Evolutionary conservation across 257 asterid genomes (phyloP), one percentile per base, ranked within the genome.

Genomic region (Schizonepeta tenuifolia): DNA sequence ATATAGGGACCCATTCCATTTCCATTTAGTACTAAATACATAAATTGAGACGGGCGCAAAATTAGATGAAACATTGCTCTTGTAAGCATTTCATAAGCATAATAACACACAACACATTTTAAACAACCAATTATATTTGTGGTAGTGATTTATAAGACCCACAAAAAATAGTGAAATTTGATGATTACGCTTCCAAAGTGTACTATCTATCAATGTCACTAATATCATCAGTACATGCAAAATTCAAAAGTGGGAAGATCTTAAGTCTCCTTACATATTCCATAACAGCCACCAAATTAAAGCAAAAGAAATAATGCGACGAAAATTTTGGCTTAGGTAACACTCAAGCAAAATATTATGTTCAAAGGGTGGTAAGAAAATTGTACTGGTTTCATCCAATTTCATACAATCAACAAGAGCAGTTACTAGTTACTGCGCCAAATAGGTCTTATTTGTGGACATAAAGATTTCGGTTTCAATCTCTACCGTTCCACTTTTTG

Each of bases 21-120:
- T 28, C 33, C 33, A 28, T 3, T 3, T 28, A 28, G 33, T 28
- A 28, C 5, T 31, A 31, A 31, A 31, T 31, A 31, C 1, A 31
- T 4, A 5, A 31, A 4, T 31, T 31, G 36, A 31, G 36, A 31
- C 7, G 36, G 36, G 36, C 36, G 5, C 36, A 31, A 31, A 31
- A 0, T 41, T 18, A 43, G 60, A 75, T 68, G 74, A 59, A 51
- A 40, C 43, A 69, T 47, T 76, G 80, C 80, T 76, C 54, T 69
- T 75, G 80, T 69, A 76, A 69, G 80, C 75, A 69, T 76, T 63
- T 76, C 75, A 76, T 76, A 69, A 76, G 75, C 80, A 61, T 51
- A 68, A 61, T 40, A 68, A 7, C 31, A 38, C 4, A 65, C 2
- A 22, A 57, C 26, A 15, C 36, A 12, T 31, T 33, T 38, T 49